Conservation (phyloP, 1,284 basidiomycete species). For the Sparassis latifolia region DNA sequence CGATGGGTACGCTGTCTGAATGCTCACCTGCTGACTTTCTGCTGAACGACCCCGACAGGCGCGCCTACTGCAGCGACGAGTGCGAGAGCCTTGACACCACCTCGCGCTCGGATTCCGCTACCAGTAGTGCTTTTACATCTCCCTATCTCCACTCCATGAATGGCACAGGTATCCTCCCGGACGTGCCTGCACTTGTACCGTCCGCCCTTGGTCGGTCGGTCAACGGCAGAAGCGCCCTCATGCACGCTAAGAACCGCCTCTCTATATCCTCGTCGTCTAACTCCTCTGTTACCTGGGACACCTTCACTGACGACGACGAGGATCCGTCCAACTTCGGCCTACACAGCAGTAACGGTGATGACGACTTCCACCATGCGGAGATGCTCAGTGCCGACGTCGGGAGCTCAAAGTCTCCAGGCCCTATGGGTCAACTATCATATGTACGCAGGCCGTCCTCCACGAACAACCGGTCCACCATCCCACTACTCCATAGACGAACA, state of each 20-base stretch:
- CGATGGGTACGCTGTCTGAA: conserved; percentile 45
- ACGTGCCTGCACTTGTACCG: conserved; percentile 55
- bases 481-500: conserved; percentile 47
- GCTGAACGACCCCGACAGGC: conserved; percentile 30
- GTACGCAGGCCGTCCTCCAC: conserved; percentile 65
- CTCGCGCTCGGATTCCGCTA: conserved; percentile 60
- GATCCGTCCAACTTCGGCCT: conserved; percentile 26
- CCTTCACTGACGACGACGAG: conserved; percentile 51
- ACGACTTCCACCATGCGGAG: conserved; percentile 26
- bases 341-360: conserved; percentile 33
- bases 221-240: neutral
- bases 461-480: conserved; percentile 58
- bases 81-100: conserved; percentile 59
- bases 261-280: conserved; percentile 50
- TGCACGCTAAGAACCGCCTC: conserved; percentile 29
- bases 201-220: conserved; percentile 40
- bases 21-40: neutral
- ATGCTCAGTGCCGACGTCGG: conserved; percentile 25
- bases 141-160: conserved; percentile 48
- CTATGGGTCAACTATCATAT: conserved; percentile 44
- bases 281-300: conserved; percentile 57
- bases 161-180: conserved; percentile 22
- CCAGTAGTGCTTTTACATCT: conserved; percentile 63
- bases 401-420: conserved; percentile 31
- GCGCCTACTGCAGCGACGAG: conserved; percentile 68